A percentile compares a stretch with the other conserved stretches of the same genome.
phyloP scores from a whole-genome alignment of 805 yeast species.

The Debaryomyces hansenii region DNA sequence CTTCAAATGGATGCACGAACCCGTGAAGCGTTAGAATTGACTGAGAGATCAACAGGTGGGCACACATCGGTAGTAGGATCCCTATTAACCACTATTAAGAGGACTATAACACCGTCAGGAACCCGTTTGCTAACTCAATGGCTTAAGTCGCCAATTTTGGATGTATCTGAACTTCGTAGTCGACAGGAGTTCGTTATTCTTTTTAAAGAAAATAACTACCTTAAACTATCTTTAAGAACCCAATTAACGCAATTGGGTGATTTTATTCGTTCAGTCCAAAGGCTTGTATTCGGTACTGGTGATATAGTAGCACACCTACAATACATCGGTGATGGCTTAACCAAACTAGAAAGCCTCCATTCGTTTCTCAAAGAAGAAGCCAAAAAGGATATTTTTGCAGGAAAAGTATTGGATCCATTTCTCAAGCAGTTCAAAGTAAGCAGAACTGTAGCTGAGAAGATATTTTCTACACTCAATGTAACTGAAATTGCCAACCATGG shows the following conservation, averaged over 20 bases:
- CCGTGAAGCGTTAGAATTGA: slow-evolving; percentile 72
- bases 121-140: slow-evolving; percentile 76
- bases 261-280: slow-evolving; percentile 58
- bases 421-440: slow-evolving; percentile 38
- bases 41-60: slow-evolving; percentile 46
- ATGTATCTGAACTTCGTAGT: slow-evolving; percentile 50
- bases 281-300: slow-evolving; percentile 40
- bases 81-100: slow-evolving; percentile 62
- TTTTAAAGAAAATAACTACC: slow-evolving; percentile 21
- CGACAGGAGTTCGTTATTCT: slow-evolving; percentile 45
- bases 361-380: slow-evolving; percentile 13
- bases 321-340: slow-evolving; percentile 32
- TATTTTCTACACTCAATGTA: slow-evolving; percentile 19
- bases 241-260: slow-evolving; percentile 52
- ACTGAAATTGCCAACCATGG: not conserved
- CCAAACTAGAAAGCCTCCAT: slow-evolving; percentile 20
- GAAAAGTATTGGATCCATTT: slow-evolving; percentile 20
- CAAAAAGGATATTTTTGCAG: slow-evolving; percentile 17
- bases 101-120: slow-evolving; percentile 82
- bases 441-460: slow-evolving; percentile 37
- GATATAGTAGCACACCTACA: slow-evolving; percentile 29
- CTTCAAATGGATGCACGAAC: slow-evolving; percentile 84
- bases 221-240: slow-evolving; percentile 24
- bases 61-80: slow-evolving; percentile 65
- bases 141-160: slow-evolving; percentile 77